Percentiles rank a stretch among this genome's conserved stretches.
These are phyloP conservation scores for Stylonectria norvegica DNA, from an alignment of 2,329 filamentous ascomycete species.

Conservation along the genomic window DNA sequence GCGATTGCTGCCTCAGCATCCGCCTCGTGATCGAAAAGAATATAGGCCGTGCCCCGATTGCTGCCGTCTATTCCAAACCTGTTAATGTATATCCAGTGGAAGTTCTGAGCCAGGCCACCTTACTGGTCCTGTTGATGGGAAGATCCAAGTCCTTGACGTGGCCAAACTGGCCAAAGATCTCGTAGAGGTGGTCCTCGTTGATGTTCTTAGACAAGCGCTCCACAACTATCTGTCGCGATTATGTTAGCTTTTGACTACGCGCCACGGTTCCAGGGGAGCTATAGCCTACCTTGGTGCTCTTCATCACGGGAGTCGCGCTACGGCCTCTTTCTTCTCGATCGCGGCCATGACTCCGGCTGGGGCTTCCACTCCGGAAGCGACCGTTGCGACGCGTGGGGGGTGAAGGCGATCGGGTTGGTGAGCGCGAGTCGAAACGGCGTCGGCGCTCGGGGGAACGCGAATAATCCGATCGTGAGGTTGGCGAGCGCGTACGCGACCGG, in stretches of 20 bases:
- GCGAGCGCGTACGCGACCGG: slow-evolving; percentile 35
- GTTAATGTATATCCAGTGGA: slow-evolving; percentile 15
- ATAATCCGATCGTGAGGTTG: slow-evolving; percentile 31
- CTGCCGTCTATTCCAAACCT: slow-evolving; percentile 60
- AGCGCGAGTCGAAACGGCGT: slow-evolving; percentile 34
- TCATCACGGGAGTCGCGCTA: slow-evolving; percentile 37
- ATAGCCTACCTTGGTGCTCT: slow-evolving; percentile 51
- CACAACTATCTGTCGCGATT: slow-evolving; percentile 72
- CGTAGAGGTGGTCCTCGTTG: slow-evolving; percentile 78
- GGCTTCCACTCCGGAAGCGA: slow-evolving; percentile 28
- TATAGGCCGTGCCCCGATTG: slow-evolving; percentile 91
- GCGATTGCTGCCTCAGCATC: slow-evolving; percentile 87
- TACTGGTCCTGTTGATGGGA: slow-evolving; percentile 83
- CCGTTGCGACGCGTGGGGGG: slow-evolving; percentile 34
- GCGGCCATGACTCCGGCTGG: slow-evolving; percentile 32
- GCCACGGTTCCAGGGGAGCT: neutral
- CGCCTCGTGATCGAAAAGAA: slow-evolving; percentile 72
- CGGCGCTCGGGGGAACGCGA: slow-evolving; percentile 33
- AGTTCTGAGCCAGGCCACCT: slow-evolving; percentile 29
- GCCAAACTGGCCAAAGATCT: slow-evolving; percentile 90
- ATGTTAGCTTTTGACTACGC: slow-evolving; percentile 9
- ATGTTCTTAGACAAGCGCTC: slow-evolving; percentile 96
- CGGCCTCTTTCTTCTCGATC: slow-evolving; percentile 35
- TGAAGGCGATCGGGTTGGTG: slow-evolving; percentile 31
- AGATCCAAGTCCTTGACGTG: slow-evolving; percentile 83